Percentiles rank a stretch among this genome's conserved stretches.
phyloP scores from a whole-genome alignment of 2,329 filamentous ascomycete species.

The Exophiala sp. region DNA sequence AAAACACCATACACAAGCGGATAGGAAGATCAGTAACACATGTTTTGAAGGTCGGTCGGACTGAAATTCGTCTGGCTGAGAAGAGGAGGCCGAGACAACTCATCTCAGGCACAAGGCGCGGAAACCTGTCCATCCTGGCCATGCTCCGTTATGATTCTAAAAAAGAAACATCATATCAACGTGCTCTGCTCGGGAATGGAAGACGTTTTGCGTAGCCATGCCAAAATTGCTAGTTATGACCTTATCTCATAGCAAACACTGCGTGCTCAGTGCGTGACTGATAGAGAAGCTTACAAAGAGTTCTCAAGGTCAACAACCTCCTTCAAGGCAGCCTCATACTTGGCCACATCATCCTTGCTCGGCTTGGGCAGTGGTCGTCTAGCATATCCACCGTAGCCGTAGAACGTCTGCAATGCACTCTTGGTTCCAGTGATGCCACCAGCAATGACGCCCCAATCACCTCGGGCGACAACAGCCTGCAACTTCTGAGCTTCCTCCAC shows the following conservation, averaged over 20 bases:
- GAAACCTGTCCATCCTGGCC: too few species aligned
- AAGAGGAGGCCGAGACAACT: too few species aligned
- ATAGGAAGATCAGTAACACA: too few species aligned
- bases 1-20: too few species aligned
- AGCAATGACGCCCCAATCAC: conserved; percentile 68
- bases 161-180: too few species aligned
- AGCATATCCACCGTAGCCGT: conserved; percentile 62
- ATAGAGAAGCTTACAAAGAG: conserved; percentile 10
- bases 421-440: conserved; percentile 68
- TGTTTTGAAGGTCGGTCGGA: too few species aligned
- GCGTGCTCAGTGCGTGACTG: too few species aligned
- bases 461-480: conserved; percentile 63
- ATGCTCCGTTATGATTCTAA: too few species aligned
- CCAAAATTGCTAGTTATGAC: too few species aligned
- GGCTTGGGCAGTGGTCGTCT: conserved; percentile 56
- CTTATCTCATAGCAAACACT: too few species aligned
- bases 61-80: too few species aligned
- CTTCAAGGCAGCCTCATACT: conserved; percentile 36
- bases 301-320: conserved; percentile 40
- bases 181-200: not conserved
- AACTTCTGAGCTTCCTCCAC: conserved; percentile 59
- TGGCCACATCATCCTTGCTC: conserved; percentile 33
- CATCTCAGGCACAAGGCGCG: too few species aligned
- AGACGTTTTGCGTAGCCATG: not conserved
- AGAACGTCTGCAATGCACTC: conserved; percentile 59